Conservation (phyloP, 169 alveolate species). For the Plasmodium falciparum region DNA sequence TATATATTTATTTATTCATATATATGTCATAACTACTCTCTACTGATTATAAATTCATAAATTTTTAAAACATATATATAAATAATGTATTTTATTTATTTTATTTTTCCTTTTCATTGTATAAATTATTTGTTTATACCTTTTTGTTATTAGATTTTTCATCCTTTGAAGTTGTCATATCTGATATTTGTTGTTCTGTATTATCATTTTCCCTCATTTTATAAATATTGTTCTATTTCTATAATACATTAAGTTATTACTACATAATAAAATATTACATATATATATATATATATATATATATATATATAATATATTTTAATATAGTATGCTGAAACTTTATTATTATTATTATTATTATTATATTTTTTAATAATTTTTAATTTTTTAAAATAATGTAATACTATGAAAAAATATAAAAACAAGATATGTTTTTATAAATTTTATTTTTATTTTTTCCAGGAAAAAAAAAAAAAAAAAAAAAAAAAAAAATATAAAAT, state of each 20-base stretch:
- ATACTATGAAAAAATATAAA: too few species aligned
- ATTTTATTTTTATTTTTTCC: too few species aligned
- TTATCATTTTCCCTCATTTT: constrained; percentile 18
- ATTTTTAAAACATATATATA: neutral
- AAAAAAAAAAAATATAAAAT: too few species aligned
- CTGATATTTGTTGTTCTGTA: neutral
- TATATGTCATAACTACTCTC: neutral
- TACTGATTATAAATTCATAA: neutral
- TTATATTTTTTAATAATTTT: too few species aligned
- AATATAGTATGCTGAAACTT: too few species aligned
- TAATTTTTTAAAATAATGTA: too few species aligned
- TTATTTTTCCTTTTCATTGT: neutral
- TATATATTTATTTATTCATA: neutral
- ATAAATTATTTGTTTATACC: constrained; percentile 7
- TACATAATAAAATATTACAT: neutral
- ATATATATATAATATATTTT: too few species aligned
- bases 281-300: too few species aligned
- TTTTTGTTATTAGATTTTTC: constrained; percentile 8
- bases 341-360: too few species aligned
- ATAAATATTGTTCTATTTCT: neutral
- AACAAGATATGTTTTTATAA: too few species aligned
- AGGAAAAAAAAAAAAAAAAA: too few species aligned
- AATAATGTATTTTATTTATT: neutral
- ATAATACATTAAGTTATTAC: neutral
- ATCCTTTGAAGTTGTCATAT: constrained; percentile 6